Percentiles rank a stretch among this genome's conserved stretches.
phyloP scores from a whole-genome alignment of 129 eudicot genomes.

The Artemisia tridentata region DNA sequence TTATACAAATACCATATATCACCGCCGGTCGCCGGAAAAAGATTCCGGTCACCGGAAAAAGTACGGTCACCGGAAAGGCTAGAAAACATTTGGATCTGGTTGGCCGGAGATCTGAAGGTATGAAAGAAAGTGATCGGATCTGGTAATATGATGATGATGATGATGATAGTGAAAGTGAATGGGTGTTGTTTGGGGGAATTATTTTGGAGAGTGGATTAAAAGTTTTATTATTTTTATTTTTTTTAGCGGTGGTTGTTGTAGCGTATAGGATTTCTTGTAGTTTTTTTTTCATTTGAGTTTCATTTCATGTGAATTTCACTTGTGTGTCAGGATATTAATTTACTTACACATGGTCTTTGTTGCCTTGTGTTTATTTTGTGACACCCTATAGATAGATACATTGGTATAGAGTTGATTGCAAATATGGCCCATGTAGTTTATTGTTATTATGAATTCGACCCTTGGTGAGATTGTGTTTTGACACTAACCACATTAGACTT shows the following conservation, averaged over 20 bases:
- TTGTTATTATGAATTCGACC: no score
- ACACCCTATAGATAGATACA: no score
- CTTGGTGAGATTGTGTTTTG: no score
- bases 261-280: constrained; percentile 26
- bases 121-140: constrained; percentile 22
- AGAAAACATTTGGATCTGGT: constrained; percentile 3
- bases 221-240: not conserved
- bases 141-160: not conserved
- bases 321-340: not conserved
- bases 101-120: constrained; percentile 12
- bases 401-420: no score
- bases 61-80: constrained; percentile 1
- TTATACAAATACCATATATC: constrained; percentile 1
- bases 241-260: constrained; percentile 14
- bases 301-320: constrained; percentile 17
- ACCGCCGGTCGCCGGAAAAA: constrained; percentile 7
- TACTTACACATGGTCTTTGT: not conserved
- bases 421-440: no score
- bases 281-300: constrained; percentile 20
- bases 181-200: constrained; percentile 18
- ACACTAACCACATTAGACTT: no score
- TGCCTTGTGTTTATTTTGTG: no score
- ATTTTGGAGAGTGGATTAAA: constrained; percentile 25
- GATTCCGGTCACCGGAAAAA: constrained; percentile 19
- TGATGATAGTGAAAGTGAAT: constrained; percentile 19